These are phyloP conservation scores for Pleurotus salmoneostramineus DNA, from an alignment of 768 basidiomycete species.

Conservation along the genomic window DNA sequence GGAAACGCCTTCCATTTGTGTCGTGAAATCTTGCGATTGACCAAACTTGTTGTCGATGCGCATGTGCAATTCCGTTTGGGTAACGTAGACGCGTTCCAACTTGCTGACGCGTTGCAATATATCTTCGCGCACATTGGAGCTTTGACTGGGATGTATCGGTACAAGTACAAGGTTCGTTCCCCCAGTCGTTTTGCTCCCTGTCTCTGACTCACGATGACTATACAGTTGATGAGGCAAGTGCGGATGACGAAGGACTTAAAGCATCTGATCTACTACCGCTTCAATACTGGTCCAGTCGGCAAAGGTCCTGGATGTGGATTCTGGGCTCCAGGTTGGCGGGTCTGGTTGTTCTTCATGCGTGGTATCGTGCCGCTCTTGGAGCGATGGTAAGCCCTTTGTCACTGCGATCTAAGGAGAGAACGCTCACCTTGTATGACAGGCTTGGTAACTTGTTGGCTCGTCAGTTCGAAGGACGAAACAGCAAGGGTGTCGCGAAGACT, in stretches of 20 bases:
- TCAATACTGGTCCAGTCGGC: conserved; percentile 99
- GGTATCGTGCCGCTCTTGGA: conserved; percentile 97
- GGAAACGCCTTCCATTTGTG: conserved; percentile 99
- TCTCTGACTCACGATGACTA: conserved; percentile 8
- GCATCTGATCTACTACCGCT: conserved; percentile 96
- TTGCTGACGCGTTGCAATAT: conserved; percentile 97
- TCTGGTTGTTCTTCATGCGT: conserved; percentile 99
- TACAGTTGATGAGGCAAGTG: conserved; percentile 95
- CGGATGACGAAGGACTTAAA: conserved; percentile 99
- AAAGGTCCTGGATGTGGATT: conserved; percentile 99
- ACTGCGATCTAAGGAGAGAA: neutral
- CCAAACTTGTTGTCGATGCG: conserved; percentile 97
- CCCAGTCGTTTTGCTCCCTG: neutral
- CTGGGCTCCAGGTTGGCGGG: conserved; percentile 99
- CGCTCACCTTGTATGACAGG: conserved; percentile 27
- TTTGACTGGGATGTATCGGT: conserved; percentile 98
- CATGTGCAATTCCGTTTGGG: conserved; percentile 98
- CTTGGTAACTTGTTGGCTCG: conserved; percentile 95
- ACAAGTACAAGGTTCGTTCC: conserved; percentile 89
- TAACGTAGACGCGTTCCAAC: conserved; percentile 98
- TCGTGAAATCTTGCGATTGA: conserved; percentile 95
- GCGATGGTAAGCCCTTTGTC: conserved; percentile 57
- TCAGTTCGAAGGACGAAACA: conserved; percentile 98
- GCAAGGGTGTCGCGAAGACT: conserved; percentile 94
- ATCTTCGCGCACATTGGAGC: conserved; percentile 98